Evolutionary conservation across 176 grass and related monocot genomes (phyloP), one percentile per base, ranked within the genome.

Genomic region (Tillandsia leiboldiana): DNA sequence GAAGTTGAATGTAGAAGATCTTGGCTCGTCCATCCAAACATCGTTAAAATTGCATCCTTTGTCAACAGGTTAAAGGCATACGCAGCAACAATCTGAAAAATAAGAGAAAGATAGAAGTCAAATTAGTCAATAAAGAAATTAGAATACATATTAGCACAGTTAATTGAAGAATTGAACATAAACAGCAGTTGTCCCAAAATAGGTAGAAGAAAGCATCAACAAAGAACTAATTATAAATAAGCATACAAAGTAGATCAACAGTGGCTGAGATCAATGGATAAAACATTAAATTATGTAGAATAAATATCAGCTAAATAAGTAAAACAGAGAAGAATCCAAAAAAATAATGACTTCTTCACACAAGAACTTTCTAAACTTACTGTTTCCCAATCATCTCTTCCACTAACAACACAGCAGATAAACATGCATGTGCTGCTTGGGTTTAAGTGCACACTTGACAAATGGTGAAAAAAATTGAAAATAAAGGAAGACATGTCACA

Each of bases 41-140:
- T 83, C 53, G 53, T 87, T 64, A 81, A 82, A 77, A 92, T 74
- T 68, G 75, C 72, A 66, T 92, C 86, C 71, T 87, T 97, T 18
- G 89, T 83, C 18, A 82, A 97, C 51, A 83, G 82, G 28, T 73
- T 83, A 77, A 87, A 87, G 71, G 84, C 75, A 75, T 90, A 87
- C 65, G 83, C 82, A 77, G 94, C 84, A 78, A 92, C 86, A 71
- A 87, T 83, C 94, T 97, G 81, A 63, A 84, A 78, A 73, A 73
- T 47, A 27, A 22, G 1, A 11, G 29, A 51, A 69, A 54, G 27
- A 11, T 27, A 65, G 42, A 50, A 75, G 10, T 28, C 12, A 48
- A 81, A 70, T 51, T 11, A 72, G 54, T 68, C 61, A 67, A 71
- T 15, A 64, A 26, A 73, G 69, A 83, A 65, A 73, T 48, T 72